phyloP scores from a whole-genome alignment of 495 filamentous ascomycete species.

The Trichoderma reesei region DNA sequence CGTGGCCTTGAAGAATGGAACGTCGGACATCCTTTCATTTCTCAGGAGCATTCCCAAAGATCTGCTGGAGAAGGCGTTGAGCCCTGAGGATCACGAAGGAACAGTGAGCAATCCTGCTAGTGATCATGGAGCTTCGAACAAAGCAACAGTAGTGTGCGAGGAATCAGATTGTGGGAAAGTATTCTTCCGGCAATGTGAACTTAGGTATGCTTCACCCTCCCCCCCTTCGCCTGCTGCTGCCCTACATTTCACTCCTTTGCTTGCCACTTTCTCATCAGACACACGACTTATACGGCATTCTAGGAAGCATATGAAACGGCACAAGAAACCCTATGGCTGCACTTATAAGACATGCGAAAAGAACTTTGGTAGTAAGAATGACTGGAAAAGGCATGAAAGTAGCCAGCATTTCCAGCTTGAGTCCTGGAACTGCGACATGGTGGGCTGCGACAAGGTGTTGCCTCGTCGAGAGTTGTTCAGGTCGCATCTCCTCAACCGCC shows the following conservation, averaged over 20 bases:
- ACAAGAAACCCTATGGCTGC: constrained; percentile 80
- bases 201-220: constrained; percentile 47
- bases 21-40: background rate
- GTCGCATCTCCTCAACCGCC: constrained; percentile 47
- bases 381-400: constrained; percentile 95
- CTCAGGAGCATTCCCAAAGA: background rate
- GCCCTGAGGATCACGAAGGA: background rate
- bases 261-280: background rate
- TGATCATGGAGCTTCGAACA: background rate
- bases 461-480: constrained; percentile 52
- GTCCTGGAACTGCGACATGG: constrained; percentile 61
- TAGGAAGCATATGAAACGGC: constrained; percentile 84
- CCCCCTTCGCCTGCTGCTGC: too few relatives aligned
- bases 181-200: constrained; percentile 53
- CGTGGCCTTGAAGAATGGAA: background rate
- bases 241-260: background rate
- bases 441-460: constrained; percentile 49
- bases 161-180: constrained; percentile 46
- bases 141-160: constrained; percentile 26
- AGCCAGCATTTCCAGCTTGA: constrained; percentile 72
- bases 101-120: background rate
- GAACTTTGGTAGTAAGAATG: constrained; percentile 82
- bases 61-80: background rate
- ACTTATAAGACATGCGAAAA: constrained; percentile 67
- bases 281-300: background rate